These are phyloP conservation scores for Echites panduratus DNA, from an alignment of 257 asterid genomes.

Conservation along the genomic window DNA sequence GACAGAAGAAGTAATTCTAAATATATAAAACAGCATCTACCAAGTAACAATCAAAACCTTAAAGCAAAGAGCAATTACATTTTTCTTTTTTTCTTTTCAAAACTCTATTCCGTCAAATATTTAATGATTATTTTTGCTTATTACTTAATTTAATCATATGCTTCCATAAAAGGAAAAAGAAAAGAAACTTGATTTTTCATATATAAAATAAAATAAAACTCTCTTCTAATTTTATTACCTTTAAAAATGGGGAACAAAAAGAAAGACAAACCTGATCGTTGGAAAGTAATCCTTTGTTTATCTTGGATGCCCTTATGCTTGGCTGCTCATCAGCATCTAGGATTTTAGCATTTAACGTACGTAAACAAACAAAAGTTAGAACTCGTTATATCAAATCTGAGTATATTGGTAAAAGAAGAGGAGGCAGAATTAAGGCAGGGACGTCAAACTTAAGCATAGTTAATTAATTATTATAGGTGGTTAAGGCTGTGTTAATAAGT, in stretches of 20 bases:
- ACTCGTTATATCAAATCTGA: too few relatives aligned
- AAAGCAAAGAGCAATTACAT: not conserved
- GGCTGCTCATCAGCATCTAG: constrained; percentile 11
- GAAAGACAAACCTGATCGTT: constrained; percentile 22
- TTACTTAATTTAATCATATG: not conserved
- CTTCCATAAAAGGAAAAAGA: too few relatives aligned
- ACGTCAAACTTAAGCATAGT: too few relatives aligned
- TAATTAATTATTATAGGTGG: too few relatives aligned
- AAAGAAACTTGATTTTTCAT: too few relatives aligned
- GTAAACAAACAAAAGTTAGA: not conserved
- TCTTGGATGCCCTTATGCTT: constrained; percentile 10
- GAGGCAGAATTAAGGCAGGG: not conserved
- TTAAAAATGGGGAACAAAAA: too few relatives aligned
- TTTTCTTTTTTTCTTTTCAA: not conserved
- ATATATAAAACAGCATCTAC: too few relatives aligned
- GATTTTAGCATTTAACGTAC: not conserved
- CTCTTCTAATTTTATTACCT: too few relatives aligned
- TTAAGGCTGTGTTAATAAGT: too few relatives aligned
- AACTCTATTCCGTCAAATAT: not conserved
- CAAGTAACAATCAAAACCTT: not conserved
- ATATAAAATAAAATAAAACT: too few relatives aligned
- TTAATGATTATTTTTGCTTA: not conserved
- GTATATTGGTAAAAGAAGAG: not conserved
- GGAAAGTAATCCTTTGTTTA: constrained; percentile 6
- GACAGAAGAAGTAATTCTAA: too few relatives aligned